phyloP scores from a whole-genome alignment of 2,329 filamentous ascomycete species.

The Acarospora socialis region DNA sequence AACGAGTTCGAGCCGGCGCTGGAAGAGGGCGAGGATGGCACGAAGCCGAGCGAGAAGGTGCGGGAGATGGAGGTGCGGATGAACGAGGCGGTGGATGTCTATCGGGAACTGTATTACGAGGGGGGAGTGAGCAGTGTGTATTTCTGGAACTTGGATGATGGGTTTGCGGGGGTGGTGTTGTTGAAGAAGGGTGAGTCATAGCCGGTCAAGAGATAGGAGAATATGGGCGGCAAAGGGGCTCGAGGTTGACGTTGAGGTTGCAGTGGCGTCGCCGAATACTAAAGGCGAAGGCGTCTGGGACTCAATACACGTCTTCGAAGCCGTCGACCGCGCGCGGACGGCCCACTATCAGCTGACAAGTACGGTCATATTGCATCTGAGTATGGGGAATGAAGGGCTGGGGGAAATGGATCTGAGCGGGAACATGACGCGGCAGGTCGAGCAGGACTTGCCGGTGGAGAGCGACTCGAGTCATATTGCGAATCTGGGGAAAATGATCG shows the following conservation, averaged over 20 bases:
- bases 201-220: no score
- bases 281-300: constrained; percentile 79
- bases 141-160: constrained; percentile 96
- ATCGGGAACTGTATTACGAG: constrained; percentile 92
- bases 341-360: constrained; percentile 97
- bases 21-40: constrained; percentile 59
- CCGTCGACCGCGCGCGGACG: constrained; percentile 76
- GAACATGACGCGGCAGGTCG: constrained; percentile 95
- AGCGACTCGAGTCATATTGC: constrained; percentile 86
- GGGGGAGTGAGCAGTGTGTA: constrained; percentile 93
- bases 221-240: no score
- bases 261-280: constrained; percentile 50
- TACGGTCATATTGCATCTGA: constrained; percentile 84
- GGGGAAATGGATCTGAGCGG: constrained; percentile 86
- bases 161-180: constrained; percentile 89
- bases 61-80: constrained; percentile 86
- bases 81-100: constrained; percentile 94
- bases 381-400: constrained; percentile 50
- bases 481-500: constrained; percentile 85
- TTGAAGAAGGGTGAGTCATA: constrained; percentile 69
- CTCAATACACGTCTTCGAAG: constrained; percentile 97
- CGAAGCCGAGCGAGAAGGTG: constrained; percentile 78
- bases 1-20: constrained; percentile 94
- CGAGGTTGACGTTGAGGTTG: constrained; percentile 2
- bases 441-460: constrained; percentile 79